Conservation (phyloP, 805 yeast genomes). For the Deakozyma indianensis region DNA sequence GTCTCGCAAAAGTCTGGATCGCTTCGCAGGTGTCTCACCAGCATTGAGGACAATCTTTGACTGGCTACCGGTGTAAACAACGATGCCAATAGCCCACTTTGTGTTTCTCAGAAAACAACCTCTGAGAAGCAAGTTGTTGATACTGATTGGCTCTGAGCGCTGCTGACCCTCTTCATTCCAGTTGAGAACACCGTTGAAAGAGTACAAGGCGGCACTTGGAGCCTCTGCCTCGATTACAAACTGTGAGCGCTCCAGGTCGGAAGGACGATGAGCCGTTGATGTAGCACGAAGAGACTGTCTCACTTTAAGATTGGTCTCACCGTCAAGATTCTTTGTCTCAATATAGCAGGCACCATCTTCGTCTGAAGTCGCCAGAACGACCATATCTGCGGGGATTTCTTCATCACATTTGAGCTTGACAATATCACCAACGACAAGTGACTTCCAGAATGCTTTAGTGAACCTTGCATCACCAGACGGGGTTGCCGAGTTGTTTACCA, state of each 20-base stretch:
- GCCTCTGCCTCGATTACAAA: slow-evolving; percentile 58
- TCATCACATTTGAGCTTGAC: slow-evolving; percentile 55
- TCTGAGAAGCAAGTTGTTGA: slow-evolving; percentile 51
- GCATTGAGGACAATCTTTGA: slow-evolving; percentile 67
- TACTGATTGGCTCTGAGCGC: slow-evolving; percentile 40
- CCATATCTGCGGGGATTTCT: slow-evolving; percentile 65
- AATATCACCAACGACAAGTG: slow-evolving; percentile 60
- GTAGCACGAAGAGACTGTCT: slow-evolving; percentile 43
- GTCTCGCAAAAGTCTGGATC: slow-evolving; percentile 48
- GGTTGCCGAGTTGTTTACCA: slow-evolving; percentile 19
- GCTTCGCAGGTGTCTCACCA: slow-evolving; percentile 64
- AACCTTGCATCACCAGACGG: slow-evolving; percentile 25
- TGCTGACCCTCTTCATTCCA: slow-evolving; percentile 27
- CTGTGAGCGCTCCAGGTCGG: slow-evolving; percentile 41
- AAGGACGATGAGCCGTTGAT: slow-evolving; percentile 35
- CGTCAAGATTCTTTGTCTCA: slow-evolving; percentile 59
- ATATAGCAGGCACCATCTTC: slow-evolving; percentile 54
- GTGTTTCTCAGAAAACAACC: slow-evolving; percentile 66
- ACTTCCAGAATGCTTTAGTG: slow-evolving; percentile 50
- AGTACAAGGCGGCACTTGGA: slow-evolving; percentile 51
- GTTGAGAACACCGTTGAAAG: slow-evolving; percentile 52
- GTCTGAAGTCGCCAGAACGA: slow-evolving; percentile 54
- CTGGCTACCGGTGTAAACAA: slow-evolving; percentile 63
- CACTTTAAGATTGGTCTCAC: slow-evolving; percentile 61
- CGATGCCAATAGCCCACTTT: slow-evolving; percentile 61